Percentiles rank a stretch among this genome's conserved stretches.
These are phyloP conservation scores for Phragmites australis DNA, from an alignment of 176 grass and related monocot genomes.

Conservation along the genomic window DNA sequence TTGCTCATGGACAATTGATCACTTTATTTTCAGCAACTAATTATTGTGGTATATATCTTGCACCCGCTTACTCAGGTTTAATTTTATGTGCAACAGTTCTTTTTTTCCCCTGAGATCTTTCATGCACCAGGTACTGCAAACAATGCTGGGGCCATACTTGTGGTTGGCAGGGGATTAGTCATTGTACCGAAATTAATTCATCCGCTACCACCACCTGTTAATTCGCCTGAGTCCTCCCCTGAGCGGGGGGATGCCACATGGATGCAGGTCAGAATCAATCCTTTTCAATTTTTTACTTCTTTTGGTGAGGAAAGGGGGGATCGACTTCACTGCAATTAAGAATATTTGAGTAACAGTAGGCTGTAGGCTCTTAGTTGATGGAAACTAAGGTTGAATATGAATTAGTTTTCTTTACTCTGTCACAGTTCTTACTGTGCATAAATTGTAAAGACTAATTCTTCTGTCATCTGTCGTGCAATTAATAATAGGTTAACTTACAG, in stretches of 20 bases:
- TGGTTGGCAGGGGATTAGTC: constrained; percentile 88
- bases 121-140: constrained; percentile 81
- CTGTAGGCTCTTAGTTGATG: constrained; percentile 2
- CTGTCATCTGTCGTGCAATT: constrained; percentile 1
- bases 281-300: constrained; percentile 18
- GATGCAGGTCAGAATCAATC: constrained; percentile 79
- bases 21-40: constrained; percentile 99
- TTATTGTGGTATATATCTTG: constrained; percentile 82
- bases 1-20: constrained; percentile 89
- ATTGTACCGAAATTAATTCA: constrained; percentile 95
- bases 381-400: neutral
- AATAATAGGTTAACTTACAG: neutral
- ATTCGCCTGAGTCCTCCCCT: constrained; percentile 90
- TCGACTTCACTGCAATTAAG: neutral
- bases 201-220: constrained; percentile 90
- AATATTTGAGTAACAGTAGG: neutral
- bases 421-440: too few relatives aligned
- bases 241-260: constrained; percentile 85
- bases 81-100: neutral
- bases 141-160: constrained; percentile 98
- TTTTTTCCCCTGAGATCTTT: constrained; percentile 29
- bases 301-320: neutral
- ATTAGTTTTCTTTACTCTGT: neutral
- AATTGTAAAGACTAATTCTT: neutral
- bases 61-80: neutral